A percentile compares a stretch with the other conserved stretches of the same genome.
phyloP scores from a whole-genome alignment of 208 protist genomes.

The Crithidia fasciculata region DNA sequence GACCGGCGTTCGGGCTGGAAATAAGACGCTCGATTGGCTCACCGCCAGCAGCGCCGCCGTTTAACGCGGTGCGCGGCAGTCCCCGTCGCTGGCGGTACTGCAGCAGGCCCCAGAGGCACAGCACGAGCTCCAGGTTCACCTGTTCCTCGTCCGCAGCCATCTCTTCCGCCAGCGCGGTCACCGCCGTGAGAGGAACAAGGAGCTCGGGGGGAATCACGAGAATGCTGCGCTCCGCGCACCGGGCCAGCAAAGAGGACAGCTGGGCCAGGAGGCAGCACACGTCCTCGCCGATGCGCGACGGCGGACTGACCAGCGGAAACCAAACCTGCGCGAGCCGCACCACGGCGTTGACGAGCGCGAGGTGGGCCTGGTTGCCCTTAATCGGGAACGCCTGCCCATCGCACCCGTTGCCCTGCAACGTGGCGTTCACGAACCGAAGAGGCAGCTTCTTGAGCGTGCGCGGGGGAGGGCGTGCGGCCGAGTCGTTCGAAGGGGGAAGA shows the following conservation, averaged over 20 bases:
- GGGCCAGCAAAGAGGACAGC: constrained; percentile 60
- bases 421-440: constrained; percentile 68
- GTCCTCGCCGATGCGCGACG: constrained; percentile 18
- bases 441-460: constrained; percentile 39
- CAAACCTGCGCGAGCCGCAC: constrained; percentile 16
- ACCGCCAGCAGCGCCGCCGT: not conserved
- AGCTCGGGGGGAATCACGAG: constrained; percentile 26
- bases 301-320: constrained; percentile 18
- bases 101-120: constrained; percentile 36
- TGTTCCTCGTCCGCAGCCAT: constrained; percentile 25
- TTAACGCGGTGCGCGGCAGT: not conserved
- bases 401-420: constrained; percentile 39
- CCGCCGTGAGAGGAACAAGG: constrained; percentile 24
- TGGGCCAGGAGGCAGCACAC: constrained; percentile 43
- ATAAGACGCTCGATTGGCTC: constrained; percentile 3
- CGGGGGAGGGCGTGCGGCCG: not conserved
- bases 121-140: constrained; percentile 33
- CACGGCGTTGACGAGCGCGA: constrained; percentile 36
- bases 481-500: not conserved
- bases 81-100: constrained; percentile 33
- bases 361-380: constrained; percentile 14
- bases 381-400: constrained; percentile 17
- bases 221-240: constrained; percentile 42
- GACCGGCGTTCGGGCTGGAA: constrained; percentile 6
- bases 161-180: constrained; percentile 37